Evolutionary conservation across 805 yeast genomes (phyloP).

Genomic region (Spencermartinsiella europaea): DNA sequence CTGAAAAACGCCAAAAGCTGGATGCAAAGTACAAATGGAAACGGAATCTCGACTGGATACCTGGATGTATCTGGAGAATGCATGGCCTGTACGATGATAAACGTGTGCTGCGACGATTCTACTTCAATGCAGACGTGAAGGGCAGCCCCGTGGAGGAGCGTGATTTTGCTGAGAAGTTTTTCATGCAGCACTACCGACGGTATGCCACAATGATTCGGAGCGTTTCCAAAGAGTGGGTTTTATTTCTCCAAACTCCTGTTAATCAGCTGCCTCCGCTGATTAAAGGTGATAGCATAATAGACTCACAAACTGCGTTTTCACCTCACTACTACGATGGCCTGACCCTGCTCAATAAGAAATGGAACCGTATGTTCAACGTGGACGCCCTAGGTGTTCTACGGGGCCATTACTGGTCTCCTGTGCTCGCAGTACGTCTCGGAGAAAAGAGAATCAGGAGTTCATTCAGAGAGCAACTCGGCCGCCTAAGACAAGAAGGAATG

Average conservation of each 20-base stretch:
- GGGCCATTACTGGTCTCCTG: constrained; percentile 67
- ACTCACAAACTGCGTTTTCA: constrained; percentile 59
- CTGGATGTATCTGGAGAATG: constrained; percentile 79
- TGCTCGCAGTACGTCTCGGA: constrained; percentile 61
- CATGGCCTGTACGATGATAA: constrained; percentile 66
- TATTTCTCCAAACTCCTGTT: constrained; percentile 78
- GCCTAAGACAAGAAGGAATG: constrained; percentile 57
- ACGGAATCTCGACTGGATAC: constrained; percentile 56
- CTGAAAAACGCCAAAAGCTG: constrained; percentile 1
- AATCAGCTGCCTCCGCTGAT: constrained; percentile 69
- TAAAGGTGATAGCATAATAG: constrained; percentile 36
- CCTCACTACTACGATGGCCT: constrained; percentile 93
- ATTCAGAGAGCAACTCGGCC: constrained; percentile 57
- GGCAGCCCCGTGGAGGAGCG: constrained; percentile 42
- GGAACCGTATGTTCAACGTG: constrained; percentile 77
- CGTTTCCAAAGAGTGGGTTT: constrained; percentile 41
- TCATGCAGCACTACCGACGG: constrained; percentile 50
- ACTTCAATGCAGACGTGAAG: constrained; percentile 37
- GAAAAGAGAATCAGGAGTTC: constrained; percentile 68
- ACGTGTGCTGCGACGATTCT: constrained; percentile 42
- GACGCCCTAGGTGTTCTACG: constrained; percentile 83
- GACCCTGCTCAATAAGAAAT: constrained; percentile 80
- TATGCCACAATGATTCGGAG: constrained; percentile 47
- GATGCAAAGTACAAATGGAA: constrained; percentile 68
- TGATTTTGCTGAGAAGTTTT: constrained; percentile 57